phyloP scores from a whole-genome alignment of 768 basidiomycete genomes.

The Aureoboletus auriporus region DNA sequence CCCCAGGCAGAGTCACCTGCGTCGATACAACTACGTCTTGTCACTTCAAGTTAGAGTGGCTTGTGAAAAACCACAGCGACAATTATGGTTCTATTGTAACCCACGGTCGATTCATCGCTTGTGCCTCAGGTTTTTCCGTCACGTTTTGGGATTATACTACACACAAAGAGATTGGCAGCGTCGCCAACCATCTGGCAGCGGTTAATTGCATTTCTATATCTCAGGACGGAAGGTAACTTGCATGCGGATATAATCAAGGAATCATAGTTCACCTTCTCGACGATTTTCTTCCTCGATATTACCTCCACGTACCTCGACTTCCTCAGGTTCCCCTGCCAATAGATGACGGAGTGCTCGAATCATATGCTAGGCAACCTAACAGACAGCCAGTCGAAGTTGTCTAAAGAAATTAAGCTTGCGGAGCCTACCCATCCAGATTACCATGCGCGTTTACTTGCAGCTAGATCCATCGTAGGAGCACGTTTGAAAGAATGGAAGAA shows the following conservation, averaged over 20 bases:
- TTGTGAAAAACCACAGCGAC: not conserved
- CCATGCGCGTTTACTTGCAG: not conserved
- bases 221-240: constrained; percentile 2
- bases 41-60: not conserved
- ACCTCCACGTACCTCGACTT: no score
- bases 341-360: no score
- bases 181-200: not conserved
- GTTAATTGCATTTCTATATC: constrained; percentile 1
- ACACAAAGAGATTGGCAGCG: not conserved
- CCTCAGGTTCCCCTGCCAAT: no score
- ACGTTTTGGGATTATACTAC: constrained; percentile 6
- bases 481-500: not conserved
- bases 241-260: constrained; percentile 1
- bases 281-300: no score
- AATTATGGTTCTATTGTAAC: not conserved
- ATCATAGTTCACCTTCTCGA: no score
- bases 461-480: not conserved
- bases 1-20: not conserved
- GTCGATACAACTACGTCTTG: not conserved
- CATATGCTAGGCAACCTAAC: no score
- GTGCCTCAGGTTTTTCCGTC: not conserved
- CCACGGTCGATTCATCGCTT: not conserved
- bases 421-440: no score
- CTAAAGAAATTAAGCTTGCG: no score
- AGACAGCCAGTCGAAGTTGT: no score